phyloP scores from a whole-genome alignment of 1,284 basidiomycete genomes.

The Boletus sp. region DNA sequence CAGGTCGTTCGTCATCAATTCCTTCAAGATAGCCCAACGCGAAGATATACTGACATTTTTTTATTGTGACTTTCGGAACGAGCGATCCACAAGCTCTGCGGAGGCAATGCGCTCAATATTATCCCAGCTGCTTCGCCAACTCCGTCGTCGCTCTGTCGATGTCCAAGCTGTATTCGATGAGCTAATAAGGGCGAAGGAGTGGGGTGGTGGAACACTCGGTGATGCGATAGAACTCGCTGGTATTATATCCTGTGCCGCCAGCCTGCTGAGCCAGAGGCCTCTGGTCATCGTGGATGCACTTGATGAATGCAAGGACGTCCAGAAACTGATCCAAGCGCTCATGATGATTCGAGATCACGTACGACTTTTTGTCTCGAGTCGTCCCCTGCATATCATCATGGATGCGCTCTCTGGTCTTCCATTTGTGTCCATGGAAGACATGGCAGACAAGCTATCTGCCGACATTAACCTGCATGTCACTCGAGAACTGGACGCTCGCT shows the following conservation, averaged over 20 bases:
- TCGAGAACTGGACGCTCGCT: constrained; percentile 7
- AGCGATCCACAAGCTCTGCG: background rate
- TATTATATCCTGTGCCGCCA: background rate
- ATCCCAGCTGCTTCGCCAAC: constrained; percentile 4
- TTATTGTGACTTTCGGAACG: constrained; percentile 2
- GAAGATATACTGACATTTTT: constrained; percentile 6
- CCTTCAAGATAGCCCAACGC: background rate
- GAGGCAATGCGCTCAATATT: constrained; percentile 9
- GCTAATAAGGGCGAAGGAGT: background rate
- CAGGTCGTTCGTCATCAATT: constrained; percentile 8
- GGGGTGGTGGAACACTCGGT: background rate
- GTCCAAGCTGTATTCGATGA: background rate
- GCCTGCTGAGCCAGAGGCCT: background rate
- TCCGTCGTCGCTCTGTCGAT: background rate
- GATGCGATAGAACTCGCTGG: background rate
- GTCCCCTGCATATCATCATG: background rate
- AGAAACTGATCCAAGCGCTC: constrained; percentile 1
- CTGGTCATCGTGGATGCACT: constrained; percentile 11
- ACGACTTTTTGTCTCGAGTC: constrained; percentile 9
- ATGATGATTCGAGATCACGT: background rate
- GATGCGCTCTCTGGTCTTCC: background rate
- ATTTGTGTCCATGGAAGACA: constrained; percentile 5
- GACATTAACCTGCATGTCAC: constrained; percentile 4
- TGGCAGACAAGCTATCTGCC: background rate
- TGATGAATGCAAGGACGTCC: constrained; percentile 11